phyloP scores from a whole-genome alignment of 2,329 filamentous ascomycete genomes.

The Pseudogymnoascus sp. region DNA sequence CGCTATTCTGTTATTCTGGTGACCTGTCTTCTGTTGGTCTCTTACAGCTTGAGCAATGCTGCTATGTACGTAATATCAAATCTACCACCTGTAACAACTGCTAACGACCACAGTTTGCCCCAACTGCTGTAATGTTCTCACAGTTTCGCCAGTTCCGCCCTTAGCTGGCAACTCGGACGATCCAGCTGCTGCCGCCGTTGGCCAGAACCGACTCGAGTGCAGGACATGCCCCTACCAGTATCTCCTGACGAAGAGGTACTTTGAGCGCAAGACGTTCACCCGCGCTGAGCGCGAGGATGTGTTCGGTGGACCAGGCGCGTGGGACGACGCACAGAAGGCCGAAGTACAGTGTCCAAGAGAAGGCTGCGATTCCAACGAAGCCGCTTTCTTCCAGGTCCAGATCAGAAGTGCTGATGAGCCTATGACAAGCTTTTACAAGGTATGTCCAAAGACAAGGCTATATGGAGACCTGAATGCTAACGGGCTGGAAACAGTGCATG shows the following conservation, averaged over 20 bases:
- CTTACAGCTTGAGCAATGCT: conserved; percentile 41
- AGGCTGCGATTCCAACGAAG: conserved; percentile 71
- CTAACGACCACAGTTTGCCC: conserved; percentile 57
- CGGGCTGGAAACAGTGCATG: conserved; percentile 48
- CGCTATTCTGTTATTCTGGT: not conserved
- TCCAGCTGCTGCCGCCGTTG: conserved; percentile 25
- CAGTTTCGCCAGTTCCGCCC: conserved; percentile 45
- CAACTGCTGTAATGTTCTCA: conserved; percentile 75
- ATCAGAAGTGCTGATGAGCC: conserved; percentile 97
- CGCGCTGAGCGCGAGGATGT: conserved; percentile 85
- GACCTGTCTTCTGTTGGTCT: not conserved
- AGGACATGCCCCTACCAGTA: conserved; percentile 92
- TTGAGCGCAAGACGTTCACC: conserved; percentile 69
- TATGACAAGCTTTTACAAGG: conserved; percentile 94
- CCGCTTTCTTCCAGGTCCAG: conserved; percentile 94
- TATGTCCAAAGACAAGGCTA: conserved; percentile 31
- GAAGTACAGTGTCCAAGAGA: conserved; percentile 75
- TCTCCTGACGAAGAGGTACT: conserved; percentile 68
- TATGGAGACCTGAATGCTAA: conserved; percentile 5
- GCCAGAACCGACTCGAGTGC: conserved; percentile 80
- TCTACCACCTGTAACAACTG: conserved; percentile 12
- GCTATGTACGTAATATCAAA: conserved; percentile 45
- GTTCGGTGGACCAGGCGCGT: conserved; percentile 78
- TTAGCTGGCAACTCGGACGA: conserved; percentile 27
- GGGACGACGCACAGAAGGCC: conserved; percentile 85